Conservation (phyloP, 2,329 filamentous ascomycete species). For the Colletotrichum incanum region DNA sequence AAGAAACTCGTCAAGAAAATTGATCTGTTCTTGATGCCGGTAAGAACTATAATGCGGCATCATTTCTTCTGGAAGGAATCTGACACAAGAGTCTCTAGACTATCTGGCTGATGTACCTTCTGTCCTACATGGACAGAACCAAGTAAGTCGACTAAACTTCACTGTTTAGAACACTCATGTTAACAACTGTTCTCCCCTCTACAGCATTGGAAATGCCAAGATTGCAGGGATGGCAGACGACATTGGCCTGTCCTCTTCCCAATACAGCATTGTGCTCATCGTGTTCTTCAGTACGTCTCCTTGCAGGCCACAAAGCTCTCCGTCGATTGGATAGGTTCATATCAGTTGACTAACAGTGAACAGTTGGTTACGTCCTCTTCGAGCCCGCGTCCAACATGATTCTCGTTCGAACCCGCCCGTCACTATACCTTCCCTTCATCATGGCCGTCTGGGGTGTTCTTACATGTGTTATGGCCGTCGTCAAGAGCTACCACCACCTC, state of each 20-base stretch:
- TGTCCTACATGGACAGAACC: slow-evolving; percentile 73
- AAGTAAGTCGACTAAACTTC: slow-evolving; percentile 8
- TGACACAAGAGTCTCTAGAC: not conserved
- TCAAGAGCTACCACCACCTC: slow-evolving; percentile 46
- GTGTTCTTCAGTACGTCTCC: slow-evolving; percentile 71
- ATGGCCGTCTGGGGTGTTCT: slow-evolving; percentile 46
- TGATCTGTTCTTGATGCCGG: slow-evolving; percentile 58
- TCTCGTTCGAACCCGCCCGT: slow-evolving; percentile 32
- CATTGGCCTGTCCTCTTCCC: slow-evolving; percentile 67
- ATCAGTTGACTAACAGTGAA: not conserved
- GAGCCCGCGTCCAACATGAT: slow-evolving; percentile 48
- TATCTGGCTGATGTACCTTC: slow-evolving; percentile 67
- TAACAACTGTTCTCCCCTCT: slow-evolving; percentile 39
- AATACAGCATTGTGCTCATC: slow-evolving; percentile 73
- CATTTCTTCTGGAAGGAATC: not conserved
- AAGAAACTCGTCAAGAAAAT: slow-evolving; percentile 56
- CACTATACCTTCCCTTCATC: slow-evolving; percentile 15
- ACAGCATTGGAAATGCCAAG: slow-evolving; percentile 68
- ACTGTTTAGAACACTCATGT: no score
- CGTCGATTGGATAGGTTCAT: not conserved
- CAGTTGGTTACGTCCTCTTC: slow-evolving; percentile 48
- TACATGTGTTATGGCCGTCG: slow-evolving; percentile 48
- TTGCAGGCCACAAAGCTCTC: not conserved
- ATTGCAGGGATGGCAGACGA: slow-evolving; percentile 63
- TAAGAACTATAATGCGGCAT: not conserved